Evolutionary conservation across 176 grass and related monocot genomes (phyloP).

Genomic region (Thinopyrum elongatum): DNA sequence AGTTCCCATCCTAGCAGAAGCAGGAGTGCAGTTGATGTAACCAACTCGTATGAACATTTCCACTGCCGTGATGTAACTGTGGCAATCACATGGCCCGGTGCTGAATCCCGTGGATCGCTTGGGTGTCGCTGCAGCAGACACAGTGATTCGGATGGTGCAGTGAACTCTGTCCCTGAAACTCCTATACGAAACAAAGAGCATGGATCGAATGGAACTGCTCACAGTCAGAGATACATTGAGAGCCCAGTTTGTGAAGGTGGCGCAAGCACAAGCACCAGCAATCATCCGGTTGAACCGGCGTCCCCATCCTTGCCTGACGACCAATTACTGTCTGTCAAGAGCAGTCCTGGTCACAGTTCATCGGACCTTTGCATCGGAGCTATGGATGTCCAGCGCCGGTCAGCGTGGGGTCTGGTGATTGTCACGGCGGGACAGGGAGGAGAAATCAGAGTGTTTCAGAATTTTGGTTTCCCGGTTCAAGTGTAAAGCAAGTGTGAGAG

Average conservation of each 20-base stretch:
- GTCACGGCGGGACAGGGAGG: slow-evolving; percentile 80
- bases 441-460: slow-evolving; percentile 82
- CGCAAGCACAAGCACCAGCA: slow-evolving; percentile 20
- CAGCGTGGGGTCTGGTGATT: slow-evolving; percentile 89
- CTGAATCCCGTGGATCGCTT: slow-evolving; percentile 25
- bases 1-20: slow-evolving; percentile 68
- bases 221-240: slow-evolving; percentile 17
- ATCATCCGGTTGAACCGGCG: slow-evolving; percentile 12
- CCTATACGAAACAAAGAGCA: slow-evolving; percentile 26
- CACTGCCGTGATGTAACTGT: slow-evolving; percentile 79
- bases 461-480: slow-evolving; percentile 93
- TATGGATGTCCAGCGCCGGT: slow-evolving; percentile 50
- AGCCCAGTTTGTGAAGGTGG: slow-evolving; percentile 15
- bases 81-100: slow-evolving; percentile 79
- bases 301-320: slow-evolving; percentile 49
- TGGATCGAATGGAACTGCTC: slow-evolving; percentile 28
- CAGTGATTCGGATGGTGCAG: slow-evolving; percentile 47
- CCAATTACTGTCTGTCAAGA: slow-evolving; percentile 43
- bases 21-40: slow-evolving; percentile 71
- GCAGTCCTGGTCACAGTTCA: slow-evolving; percentile 47
- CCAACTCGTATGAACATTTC: slow-evolving; percentile 94
- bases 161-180: slow-evolving; percentile 21
- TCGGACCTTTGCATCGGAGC: slow-evolving; percentile 53
- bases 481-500: slow-evolving; percentile 47
- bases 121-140: slow-evolving; percentile 42